Base-by-base conservation (phyloP, 768 basidiomycete genomes). In the Asterophora parasitica region DNA sequence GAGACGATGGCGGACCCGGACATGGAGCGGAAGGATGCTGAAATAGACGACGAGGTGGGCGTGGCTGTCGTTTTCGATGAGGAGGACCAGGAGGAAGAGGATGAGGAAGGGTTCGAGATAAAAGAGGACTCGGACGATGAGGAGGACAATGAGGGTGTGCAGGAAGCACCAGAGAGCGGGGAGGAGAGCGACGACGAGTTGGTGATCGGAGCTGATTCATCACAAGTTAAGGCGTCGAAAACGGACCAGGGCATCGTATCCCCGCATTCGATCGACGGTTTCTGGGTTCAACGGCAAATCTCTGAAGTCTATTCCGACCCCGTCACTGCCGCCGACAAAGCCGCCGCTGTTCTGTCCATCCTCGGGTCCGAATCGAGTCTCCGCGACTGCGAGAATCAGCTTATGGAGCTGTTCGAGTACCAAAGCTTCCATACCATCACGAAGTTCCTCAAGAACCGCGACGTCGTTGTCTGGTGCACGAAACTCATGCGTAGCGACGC, bases 21-120 rank as follows among this genome's bases (percentile, higher is more conserved):
- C 55, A 74, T 76, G 67, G 92, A 90, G 61, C 73, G 77, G 39
- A 84, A 86, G 64, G 90, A 89, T 48, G 89, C 82, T 2, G 92
- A 88, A 65, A 92, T 97, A 57, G 95, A 97, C 54, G 93, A 93
- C 50, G 93, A 95, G 57, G 83, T 89, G 36, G 94, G 95, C n/a
- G 95, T 99, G 1, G 95, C 95, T 0, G 94, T 99, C 7, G 86
- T 97, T 4, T 97, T 98, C 50, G 94, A 97, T 55, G 95, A 97
- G 60, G 96, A 98, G 49, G 95, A 96, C 54, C 84, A 92, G 58
- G 93, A 96, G 17, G 92, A 89, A 4, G 92, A 94, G 2, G 91
- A 94, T 15, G 91, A 89, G 0, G 90, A 89, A 54, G 88, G 84
- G 0, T 97, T 75, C 55, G 94, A 96, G 63, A 79, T 97, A 44